Base-by-base conservation (phyloP, 2,329 filamentous ascomycete species). In the Beauveria brongniartii region DNA sequence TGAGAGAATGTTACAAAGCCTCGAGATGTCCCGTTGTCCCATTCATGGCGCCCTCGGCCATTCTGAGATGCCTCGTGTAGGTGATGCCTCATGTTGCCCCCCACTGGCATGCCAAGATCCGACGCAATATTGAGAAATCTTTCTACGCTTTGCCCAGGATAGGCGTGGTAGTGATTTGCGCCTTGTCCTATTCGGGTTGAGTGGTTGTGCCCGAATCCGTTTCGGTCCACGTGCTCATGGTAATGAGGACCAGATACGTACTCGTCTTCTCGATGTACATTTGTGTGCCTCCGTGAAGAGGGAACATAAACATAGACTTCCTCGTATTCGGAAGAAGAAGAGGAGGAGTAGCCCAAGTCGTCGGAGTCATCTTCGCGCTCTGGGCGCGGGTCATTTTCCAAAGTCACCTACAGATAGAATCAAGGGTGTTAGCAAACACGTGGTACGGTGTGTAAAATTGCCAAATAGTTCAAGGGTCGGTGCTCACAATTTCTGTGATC, bases 401-500 rank as follows among this genome's bases (percentile, higher is more conserved):
- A 70, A 24, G 75, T 76, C 22, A 86, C 71, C 83, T 86, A 41
- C n/a, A 41, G 14, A n/a, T 10, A 40, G 20, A 16, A 14, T 34
- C 47, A 47, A 9, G 14, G 16, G 22, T 20, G 28, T 60, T 53
- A 59, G 56, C 46, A 46, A 52, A 34, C 12, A 4, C 12, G 24
- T 10, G 20, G 6, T n/a, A 26, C 18, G 10, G 22, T n/a, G 5
- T 18, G 12, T 7, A 37, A 8, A 2, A 22, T 8, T 4, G 22
- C 24, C 16, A 41, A 14, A 9, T 40, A 37, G 3, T 14, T 10
- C 20, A 22, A 4, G 40, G 56, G 34, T 9, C n/a, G 16, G 37
- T 37, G 37, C 88, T 70, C 78, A 96, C 92, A 67, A 97, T 91
- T 76, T 99, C 92, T 18, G 86, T 91, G 66, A 91, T 87, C 22